Conservation (phyloP, 441 rosid species). For the Arabidopsis hybrid region DNA sequence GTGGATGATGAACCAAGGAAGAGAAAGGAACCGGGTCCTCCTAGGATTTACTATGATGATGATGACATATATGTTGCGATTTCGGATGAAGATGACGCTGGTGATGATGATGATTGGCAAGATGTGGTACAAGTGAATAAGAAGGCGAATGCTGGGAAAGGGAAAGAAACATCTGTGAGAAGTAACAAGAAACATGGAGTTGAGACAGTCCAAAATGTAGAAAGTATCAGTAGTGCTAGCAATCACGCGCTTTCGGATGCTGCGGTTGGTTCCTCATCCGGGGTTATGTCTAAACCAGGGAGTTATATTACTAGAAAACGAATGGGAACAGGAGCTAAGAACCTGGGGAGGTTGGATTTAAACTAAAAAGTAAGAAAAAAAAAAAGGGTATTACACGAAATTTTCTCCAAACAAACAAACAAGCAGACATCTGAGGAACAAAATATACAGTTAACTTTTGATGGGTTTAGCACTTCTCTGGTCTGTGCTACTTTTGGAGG, state of each 20-base stretch:
- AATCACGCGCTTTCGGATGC: slow-evolving; percentile 41
- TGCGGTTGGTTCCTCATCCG: slow-evolving; percentile 39
- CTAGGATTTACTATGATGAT: slow-evolving; percentile 61
- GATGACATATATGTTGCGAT: slow-evolving; percentile 63
- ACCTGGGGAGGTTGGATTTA: slow-evolving; percentile 82
- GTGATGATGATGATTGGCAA: slow-evolving; percentile 57
- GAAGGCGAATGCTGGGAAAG: slow-evolving; percentile 53
- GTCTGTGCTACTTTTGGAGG: too few species aligned
- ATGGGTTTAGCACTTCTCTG: too few species aligned
- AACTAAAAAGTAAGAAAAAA: too few species aligned
- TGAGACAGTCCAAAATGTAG: slow-evolving; percentile 49
- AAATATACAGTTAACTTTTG: too few species aligned
- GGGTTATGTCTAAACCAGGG: slow-evolving; percentile 31
- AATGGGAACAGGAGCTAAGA: slow-evolving; percentile 59
- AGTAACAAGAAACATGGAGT: slow-evolving; percentile 51
- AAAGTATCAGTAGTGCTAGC: slow-evolving; percentile 39
- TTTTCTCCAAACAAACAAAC: too few species aligned
- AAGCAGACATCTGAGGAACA: too few species aligned
- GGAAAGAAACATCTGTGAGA: slow-evolving; percentile 50
- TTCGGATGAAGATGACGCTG: slow-evolving; percentile 62
- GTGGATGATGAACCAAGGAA: slow-evolving; percentile 33
- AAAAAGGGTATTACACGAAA: too few species aligned
- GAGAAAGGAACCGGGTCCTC: slow-evolving; percentile 42
- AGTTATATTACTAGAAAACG: slow-evolving; percentile 59
- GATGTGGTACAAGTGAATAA: slow-evolving; percentile 45